These are phyloP conservation scores for Hypoxylon sp. DNA, from an alignment of 2,329 filamentous ascomycete genomes.

Conservation along the genomic window DNA sequence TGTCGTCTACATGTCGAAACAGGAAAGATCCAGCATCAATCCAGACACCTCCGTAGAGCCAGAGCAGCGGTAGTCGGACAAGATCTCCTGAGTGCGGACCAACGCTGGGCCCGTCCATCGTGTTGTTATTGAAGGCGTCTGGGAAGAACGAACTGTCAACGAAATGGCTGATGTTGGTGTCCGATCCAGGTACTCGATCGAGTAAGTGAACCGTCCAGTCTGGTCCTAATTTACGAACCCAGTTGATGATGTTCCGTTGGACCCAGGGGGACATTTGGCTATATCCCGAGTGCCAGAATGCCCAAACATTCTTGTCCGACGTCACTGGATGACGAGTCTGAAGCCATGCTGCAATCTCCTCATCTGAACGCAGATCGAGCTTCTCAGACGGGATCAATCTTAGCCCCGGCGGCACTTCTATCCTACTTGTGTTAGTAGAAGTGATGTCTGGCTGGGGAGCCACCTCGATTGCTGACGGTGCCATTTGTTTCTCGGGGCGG, in stretches of 20 bases:
- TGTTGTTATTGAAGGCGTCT: conserved; percentile 57
- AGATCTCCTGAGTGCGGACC: conserved; percentile 63
- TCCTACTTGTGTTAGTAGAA: conserved; percentile 24
- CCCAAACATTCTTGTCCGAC: conserved; percentile 60
- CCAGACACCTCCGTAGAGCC: conserved; percentile 59
- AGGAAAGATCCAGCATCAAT: conserved; percentile 60
- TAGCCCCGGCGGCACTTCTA: conserved; percentile 43
- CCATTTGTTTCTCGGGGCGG: conserved; percentile 30
- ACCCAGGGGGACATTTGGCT: conserved; percentile 53
- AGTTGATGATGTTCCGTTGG: conserved; percentile 55
- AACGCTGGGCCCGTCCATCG: conserved; percentile 59
- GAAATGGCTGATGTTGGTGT: conserved; percentile 55
- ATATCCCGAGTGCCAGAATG: conserved; percentile 58
- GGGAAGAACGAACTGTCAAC: conserved; percentile 55
- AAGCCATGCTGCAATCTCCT: conserved; percentile 52
- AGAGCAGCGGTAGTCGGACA: conserved; percentile 58
- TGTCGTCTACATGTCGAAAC: conserved; percentile 56
- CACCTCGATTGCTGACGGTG: conserved; percentile 35
- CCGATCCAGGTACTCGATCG: conserved; percentile 55
- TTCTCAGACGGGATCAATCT: conserved; percentile 43
- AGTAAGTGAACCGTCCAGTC: conserved; percentile 58
- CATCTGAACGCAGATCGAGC: conserved; percentile 50
- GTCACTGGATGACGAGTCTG: conserved; percentile 50
- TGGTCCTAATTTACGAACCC: conserved; percentile 55
- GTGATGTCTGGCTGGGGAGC: conserved; percentile 26